A percentile compares a stretch with the other conserved stretches of the same genome.
Conservation (phyloP, 257 asterid species). For the Solanum neorickii region DNA sequence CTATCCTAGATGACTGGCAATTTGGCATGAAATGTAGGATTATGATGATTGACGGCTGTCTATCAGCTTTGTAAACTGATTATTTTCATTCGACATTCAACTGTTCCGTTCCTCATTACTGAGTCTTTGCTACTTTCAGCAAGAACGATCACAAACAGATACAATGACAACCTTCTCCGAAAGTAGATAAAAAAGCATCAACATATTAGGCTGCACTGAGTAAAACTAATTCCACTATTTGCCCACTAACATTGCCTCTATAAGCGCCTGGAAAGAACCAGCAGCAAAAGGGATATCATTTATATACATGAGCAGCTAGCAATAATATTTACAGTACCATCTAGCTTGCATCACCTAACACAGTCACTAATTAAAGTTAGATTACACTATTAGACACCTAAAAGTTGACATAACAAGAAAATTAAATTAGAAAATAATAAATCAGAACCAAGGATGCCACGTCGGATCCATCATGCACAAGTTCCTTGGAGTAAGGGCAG, state of each 20-base stretch:
- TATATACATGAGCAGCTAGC: background rate
- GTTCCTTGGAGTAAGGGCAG: conserved; percentile 88
- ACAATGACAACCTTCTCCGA: background rate
- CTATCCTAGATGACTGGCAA: background rate
- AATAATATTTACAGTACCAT: background rate
- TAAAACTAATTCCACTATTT: background rate
- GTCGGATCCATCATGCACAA: conserved; percentile 99
- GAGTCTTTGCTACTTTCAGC: background rate
- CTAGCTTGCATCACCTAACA: background rate
- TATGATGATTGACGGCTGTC: too few species aligned
- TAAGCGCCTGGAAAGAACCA: background rate
- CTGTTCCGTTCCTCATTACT: background rate
- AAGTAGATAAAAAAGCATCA: background rate
- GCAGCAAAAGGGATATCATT: background rate
- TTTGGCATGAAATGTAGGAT: background rate
- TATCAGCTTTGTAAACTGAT: background rate
- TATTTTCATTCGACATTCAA: background rate
- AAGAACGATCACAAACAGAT: background rate
- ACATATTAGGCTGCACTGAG: background rate
- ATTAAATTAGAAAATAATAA: background rate
- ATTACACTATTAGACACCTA: background rate
- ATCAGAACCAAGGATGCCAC: conserved; percentile 96
- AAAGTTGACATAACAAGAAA: background rate
- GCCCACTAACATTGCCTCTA: background rate
- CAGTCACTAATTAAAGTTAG: background rate